A percentile compares a stretch with the other conserved stretches of the same genome.
phyloP scores from a whole-genome alignment of 768 basidiomycete genomes.

The Boletellus ananiceps region DNA sequence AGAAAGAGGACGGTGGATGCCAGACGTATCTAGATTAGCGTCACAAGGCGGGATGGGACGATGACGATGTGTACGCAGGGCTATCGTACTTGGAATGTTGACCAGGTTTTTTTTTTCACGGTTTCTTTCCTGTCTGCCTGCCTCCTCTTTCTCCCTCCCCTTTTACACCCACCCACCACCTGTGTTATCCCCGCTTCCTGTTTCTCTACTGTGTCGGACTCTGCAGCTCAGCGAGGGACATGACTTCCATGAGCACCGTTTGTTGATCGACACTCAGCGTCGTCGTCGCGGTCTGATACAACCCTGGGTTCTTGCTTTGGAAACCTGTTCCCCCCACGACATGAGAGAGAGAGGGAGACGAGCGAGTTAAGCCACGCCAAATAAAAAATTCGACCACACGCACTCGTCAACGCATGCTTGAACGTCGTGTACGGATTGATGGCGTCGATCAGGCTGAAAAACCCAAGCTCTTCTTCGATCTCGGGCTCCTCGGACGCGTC shows the following conservation, averaged over 20 bases:
- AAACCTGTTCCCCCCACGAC: slow-evolving; percentile 44
- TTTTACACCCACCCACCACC: background rate
- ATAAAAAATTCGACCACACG: background rate
- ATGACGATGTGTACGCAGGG: too few species aligned
- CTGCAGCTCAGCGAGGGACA: slow-evolving; percentile 58
- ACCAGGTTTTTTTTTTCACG: too few species aligned
- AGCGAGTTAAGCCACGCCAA: too few species aligned
- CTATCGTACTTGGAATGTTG: too few species aligned
- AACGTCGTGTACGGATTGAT: slow-evolving; percentile 77
- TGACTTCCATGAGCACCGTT: slow-evolving; percentile 79
- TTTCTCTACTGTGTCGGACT: slow-evolving; percentile 8
- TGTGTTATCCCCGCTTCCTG: too few species aligned
- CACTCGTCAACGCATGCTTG: slow-evolving; percentile 74
- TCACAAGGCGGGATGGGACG: too few species aligned
- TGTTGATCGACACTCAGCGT: slow-evolving; percentile 70
- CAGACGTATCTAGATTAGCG: too few species aligned
- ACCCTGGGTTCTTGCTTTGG: slow-evolving; percentile 63
- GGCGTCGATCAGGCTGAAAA: slow-evolving; percentile 76
- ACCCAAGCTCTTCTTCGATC: slow-evolving; percentile 80
- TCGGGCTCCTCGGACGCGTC: slow-evolving; percentile 51
- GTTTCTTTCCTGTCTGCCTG: too few species aligned
- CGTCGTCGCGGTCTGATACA: slow-evolving; percentile 73
- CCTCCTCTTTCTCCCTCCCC: too few species aligned
- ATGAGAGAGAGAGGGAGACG: background rate
- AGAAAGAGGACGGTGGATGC: too few species aligned